Base-by-base conservation (phyloP, 495 filamentous ascomycete genomes). In the Terfezia boudieri region DNA sequence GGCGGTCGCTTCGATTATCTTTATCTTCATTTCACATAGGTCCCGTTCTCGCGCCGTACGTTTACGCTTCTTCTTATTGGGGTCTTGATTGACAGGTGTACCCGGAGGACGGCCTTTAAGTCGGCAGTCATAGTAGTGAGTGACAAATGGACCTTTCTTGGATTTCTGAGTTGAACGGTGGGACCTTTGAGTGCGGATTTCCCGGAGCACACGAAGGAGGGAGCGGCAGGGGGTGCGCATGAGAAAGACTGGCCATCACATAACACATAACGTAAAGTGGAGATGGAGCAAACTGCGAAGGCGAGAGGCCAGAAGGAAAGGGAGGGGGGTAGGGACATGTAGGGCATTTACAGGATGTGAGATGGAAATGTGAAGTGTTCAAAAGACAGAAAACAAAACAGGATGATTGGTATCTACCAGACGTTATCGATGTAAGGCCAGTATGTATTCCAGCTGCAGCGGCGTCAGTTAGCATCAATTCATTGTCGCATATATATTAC, bases 371-470 rank as follows among this genome's bases (percentile, higher is more conserved):
- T 14, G 14, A 48, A 20, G 43, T n/a, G 43, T 9, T 48, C 43
- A 20, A 20, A 48, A 2, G 4, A n/a, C 20, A 4, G 41, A 46
- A 46, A 20, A 46, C 12, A 46, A 46, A 46, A 20, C 61, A 53
- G 38, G 54, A 52, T 38, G 56, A 51, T 32, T 53, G 56, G 51
- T 49, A 51, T 41, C 37, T 56, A 89, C 66, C 89, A 94, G 50
- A 94, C 77, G 66, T 94, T 94, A 68, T 94, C 86, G 61, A 92
- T 73, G 67, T 89, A 84, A 0, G 85, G 84, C 64, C 87, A 94
- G 67, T 90, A 94, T 17, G 77, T 88, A 59, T 84, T 77, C 67
- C 84, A 90, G 66, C 85, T 89, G 61, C 49, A 37, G 16, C 48
- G 46, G 48, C 41, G 60, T 43, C 52, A 55, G n/a, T 54, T 43